Evolutionary conservation across 2,329 filamentous ascomycete genomes (phyloP), one percentile per base, ranked within the genome.

Genomic region (Zalaria obscura): DNA sequence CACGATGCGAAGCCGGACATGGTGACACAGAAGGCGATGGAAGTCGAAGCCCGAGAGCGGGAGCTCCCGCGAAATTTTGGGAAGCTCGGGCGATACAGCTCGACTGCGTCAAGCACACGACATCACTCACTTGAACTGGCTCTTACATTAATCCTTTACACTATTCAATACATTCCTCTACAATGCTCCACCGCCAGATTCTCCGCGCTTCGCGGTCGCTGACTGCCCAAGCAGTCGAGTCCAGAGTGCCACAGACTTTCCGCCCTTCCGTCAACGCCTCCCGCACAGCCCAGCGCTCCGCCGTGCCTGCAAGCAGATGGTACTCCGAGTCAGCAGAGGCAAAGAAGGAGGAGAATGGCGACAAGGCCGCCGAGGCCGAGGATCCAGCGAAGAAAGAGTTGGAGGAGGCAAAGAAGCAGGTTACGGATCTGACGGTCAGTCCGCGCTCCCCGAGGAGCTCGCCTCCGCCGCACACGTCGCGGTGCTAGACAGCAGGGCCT

Each of bases 351-450:
- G 51, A 57, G 33, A 51, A 58, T 8, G 51, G 51, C 35, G 56
- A 57, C 38, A 56, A 50, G 11, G 44, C 40, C 41, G 44, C 45
- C 43, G 40, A 53, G 36, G 59, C 60, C 44, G 62, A 68, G 40
- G 66, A 71, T 39, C 63, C 68, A 29, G 43, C 74, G 36, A 73
- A 75, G 60, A 78, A 78, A 60, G 76, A 85, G 61, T 60, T 86
- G 4, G 80, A 85, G 60, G 69, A 74, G 45, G 83, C 82, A 63
- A 76, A 80, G 53, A 78, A 75, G 62, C 81, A 87, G 60, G 70
- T 76, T 35, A 58, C 83, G 47, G 87, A 95, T 38, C 74, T 93
- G 64, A 96, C 95, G 79, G 89, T 94, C 67, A 42, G 56, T 48
- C 82, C 36, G 26, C 10, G 18, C 25, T 32, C n/a, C n/a, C 25